phyloP scores from a whole-genome alignment of 495 filamentous ascomycete species.

The Penicillium longicatenatum region DNA sequence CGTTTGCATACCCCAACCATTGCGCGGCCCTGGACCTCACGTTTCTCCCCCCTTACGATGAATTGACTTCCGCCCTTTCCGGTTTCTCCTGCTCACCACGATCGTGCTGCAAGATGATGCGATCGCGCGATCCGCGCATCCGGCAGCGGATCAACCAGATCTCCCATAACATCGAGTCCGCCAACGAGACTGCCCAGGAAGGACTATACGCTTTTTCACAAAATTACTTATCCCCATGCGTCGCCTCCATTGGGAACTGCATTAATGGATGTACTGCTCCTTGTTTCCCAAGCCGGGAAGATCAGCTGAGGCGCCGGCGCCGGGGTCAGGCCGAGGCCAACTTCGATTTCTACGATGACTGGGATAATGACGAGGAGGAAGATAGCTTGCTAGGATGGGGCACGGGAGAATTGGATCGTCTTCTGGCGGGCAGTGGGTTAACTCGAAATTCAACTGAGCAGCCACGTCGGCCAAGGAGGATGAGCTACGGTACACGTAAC shows the following conservation, averaged over 20 bases:
- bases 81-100: not conserved
- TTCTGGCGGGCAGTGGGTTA: conserved; percentile 75
- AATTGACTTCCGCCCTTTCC: conserved; percentile 9
- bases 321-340: conserved; percentile 73
- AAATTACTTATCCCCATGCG: conserved; percentile 79
- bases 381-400: conserved; percentile 71
- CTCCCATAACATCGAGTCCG: conserved; percentile 87
- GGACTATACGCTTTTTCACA: conserved; percentile 87
- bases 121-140: conserved; percentile 86
- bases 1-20: conserved; percentile 8
- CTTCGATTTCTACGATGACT: conserved; percentile 99
- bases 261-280: conserved; percentile 68
- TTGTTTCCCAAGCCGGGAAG: conserved; percentile 74
- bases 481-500: conserved; percentile 84
- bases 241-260: conserved; percentile 64
- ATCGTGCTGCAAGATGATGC: conserved; percentile 47
- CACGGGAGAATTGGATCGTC: conserved; percentile 83
- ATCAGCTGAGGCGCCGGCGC: conserved; percentile 67
- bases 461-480: conserved; percentile 72
- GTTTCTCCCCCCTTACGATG: conserved; percentile 15
- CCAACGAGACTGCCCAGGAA: conserved; percentile 87
- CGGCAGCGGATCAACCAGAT: conserved; percentile 92
- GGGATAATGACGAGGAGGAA: conserved; percentile 73
- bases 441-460: conserved; percentile 56
- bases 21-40: not conserved